Evolutionary conservation across 2,329 filamentous ascomycete species (phyloP), one percentile per base, ranked within the genome.

Genomic region (Fusarium staphyleae): DNA sequence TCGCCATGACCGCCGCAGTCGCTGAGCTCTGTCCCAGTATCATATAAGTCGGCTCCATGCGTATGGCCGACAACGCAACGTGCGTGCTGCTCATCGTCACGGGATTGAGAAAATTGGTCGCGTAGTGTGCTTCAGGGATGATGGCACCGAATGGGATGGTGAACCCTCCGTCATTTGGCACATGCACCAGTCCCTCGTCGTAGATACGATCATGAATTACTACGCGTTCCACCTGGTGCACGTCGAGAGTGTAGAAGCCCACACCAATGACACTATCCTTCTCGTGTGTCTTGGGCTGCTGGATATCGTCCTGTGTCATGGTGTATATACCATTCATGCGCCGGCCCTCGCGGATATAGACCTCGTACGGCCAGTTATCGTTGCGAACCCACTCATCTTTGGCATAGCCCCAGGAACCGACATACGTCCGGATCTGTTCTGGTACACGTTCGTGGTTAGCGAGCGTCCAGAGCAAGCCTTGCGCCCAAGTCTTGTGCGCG

Each of bases 11-110:
- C 3, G 58, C 58, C 2, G 58, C 58, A 11, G 57, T 55, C 3
- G 53, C 58, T 22, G 58, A 57, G 30, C 58, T 60, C 15, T 62
- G 57, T 3, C 58, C 58, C 41, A 62, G 39, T 7, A 58, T 33
- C 58, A 62, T 62, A 2, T 62, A 62, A 2, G 54, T 61, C 3
- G 57, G 58, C 33, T 62, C 58, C 58, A 62, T 62, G 4, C 58
- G 58, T 8, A 62, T 55, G 2, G 58, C 53, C 1, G 57, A 62
- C 4, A 51, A 42, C 1, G 57, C 58, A 29, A 62, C 43, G n/a
- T 62, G 58, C 3, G 53, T 57, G 8, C 53, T 48, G 13, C 57
- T 60, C 40, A 60, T 37, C 3, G 57, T 60, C 5, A 60, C 57
- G 7, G 57, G 57, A 16, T 60, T 60, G 11, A 60, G 52, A 22